Conservation (phyloP, 352 stramenopile species). For the Phytopythium delawarense region DNA sequence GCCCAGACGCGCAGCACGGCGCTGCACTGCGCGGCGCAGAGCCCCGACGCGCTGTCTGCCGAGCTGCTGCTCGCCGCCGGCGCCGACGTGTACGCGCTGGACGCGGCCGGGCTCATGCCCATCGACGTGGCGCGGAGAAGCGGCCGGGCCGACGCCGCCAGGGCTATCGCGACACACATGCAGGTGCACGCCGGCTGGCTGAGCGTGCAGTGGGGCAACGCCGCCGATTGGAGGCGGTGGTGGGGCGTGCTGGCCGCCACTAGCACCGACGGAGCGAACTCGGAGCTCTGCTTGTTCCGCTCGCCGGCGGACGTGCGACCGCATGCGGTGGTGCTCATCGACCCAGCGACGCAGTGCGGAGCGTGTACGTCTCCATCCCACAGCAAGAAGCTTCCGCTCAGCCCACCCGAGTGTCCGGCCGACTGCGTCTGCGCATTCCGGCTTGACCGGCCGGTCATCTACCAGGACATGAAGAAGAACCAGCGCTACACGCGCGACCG, state of each 20-base stretch:
- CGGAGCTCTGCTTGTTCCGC: conserved; percentile 44
- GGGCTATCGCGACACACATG: conserved; percentile 20
- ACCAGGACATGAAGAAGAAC: conserved; percentile 22
- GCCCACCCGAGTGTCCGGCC: background rate
- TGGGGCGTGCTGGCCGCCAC: conserved; percentile 45
- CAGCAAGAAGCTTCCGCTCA: background rate
- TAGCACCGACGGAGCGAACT: conserved; percentile 18
- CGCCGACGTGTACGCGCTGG: conserved; percentile 36
- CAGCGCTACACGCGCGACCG: conserved; percentile 35
- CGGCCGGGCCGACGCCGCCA: conserved; percentile 10
- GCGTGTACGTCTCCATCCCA: background rate
- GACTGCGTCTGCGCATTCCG: conserved; percentile 16
- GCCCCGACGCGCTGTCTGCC: conserved; percentile 34
- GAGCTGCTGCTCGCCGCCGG: conserved; percentile 44
- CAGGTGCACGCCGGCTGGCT: conserved; percentile 50
- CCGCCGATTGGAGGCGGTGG: conserved; percentile 33
- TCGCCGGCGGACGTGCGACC: conserved; percentile 14
- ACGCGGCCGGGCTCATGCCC: conserved; percentile 35
- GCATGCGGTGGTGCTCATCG: conserved; percentile 7
- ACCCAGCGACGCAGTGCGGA: background rate
- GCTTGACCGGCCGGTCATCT: conserved; percentile 33
- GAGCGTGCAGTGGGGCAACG: conserved; percentile 18
- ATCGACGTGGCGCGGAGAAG: conserved; percentile 43
- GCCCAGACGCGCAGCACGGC: conserved; percentile 37
- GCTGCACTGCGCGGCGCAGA: conserved; percentile 53